phyloP scores from a whole-genome alignment of 495 filamentous ascomycete species.

The Clavariopsis aquatica region DNA sequence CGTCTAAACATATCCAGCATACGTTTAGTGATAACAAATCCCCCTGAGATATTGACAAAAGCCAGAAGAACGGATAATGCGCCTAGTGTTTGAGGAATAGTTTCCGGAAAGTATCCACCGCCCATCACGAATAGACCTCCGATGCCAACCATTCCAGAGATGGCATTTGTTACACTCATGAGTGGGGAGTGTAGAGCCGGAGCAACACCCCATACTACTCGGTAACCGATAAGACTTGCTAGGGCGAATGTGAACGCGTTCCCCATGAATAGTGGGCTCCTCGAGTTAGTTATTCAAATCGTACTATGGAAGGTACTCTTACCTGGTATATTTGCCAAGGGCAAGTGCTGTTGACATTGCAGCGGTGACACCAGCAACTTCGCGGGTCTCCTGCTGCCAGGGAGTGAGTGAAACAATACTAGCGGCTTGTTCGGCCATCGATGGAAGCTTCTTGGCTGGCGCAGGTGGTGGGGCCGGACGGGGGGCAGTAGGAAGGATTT shows the following conservation, averaged over 20 bases:
- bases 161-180: slow-evolving; percentile 86
- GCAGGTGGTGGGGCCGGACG: slow-evolving; percentile 69
- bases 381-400: slow-evolving; percentile 71
- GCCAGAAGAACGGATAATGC: slow-evolving; percentile 76
- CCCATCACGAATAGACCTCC: slow-evolving; percentile 82
- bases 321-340: slow-evolving; percentile 70
- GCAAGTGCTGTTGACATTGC: slow-evolving; percentile 72
- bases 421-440: slow-evolving; percentile 51
- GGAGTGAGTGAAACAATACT: slow-evolving; percentile 67
- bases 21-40: slow-evolving; percentile 81
- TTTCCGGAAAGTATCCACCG: slow-evolving; percentile 69
- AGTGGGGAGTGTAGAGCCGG: slow-evolving; percentile 78
- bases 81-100: slow-evolving; percentile 72
- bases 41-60: slow-evolving; percentile 79
- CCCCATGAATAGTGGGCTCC: slow-evolving; percentile 69
- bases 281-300: background rate
- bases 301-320: background rate
- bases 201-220: slow-evolving; percentile 75
- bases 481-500: slow-evolving; percentile 70
- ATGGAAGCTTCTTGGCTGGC: slow-evolving; percentile 49
- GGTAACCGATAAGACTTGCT: slow-evolving; percentile 76
- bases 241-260: slow-evolving; percentile 79
- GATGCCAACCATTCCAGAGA: slow-evolving; percentile 77
- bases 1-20: slow-evolving; percentile 91
- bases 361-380: slow-evolving; percentile 67